Evolutionary conservation across 768 basidiomycete species (phyloP).

Genomic region (Pulveroboletus sp.): DNA sequence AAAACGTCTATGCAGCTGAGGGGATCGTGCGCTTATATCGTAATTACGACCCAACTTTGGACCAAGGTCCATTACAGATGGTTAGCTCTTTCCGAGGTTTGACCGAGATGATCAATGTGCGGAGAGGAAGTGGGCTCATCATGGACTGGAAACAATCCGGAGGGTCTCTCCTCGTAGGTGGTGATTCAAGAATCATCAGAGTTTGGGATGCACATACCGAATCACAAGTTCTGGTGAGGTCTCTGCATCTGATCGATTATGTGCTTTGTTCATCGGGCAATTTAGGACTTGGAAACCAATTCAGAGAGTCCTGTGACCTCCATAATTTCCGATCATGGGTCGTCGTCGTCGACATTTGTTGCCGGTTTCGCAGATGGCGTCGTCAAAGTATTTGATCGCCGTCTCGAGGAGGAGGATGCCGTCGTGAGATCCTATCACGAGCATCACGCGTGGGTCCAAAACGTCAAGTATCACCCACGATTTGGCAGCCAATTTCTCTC

Average conservation of each 20-base stretch:
- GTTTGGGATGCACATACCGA: slow-evolving; percentile 97
- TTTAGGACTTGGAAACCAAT: slow-evolving; percentile 83
- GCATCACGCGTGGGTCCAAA: slow-evolving; percentile 88
- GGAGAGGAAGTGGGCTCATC: slow-evolving; percentile 80
- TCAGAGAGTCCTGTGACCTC: slow-evolving; percentile 88
- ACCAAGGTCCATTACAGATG: slow-evolving; percentile 78
- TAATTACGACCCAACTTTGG: slow-evolving; percentile 76
- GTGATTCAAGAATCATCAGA: slow-evolving; percentile 83
- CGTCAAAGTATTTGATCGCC: slow-evolving; percentile 86
- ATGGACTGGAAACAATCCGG: slow-evolving; percentile 91
- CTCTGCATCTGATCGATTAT: not conserved
- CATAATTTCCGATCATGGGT: slow-evolving; percentile 70
- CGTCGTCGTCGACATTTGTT: slow-evolving; percentile 74
- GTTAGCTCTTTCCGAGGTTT: slow-evolving; percentile 91
- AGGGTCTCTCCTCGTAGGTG: slow-evolving; percentile 83
- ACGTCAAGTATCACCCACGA: slow-evolving; percentile 78
- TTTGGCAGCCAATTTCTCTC: slow-evolving; percentile 70
- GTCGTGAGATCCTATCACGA: slow-evolving; percentile 73
- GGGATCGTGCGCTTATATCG: slow-evolving; percentile 89
- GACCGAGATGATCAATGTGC: slow-evolving; percentile 66
- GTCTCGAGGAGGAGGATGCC: slow-evolving; percentile 78
- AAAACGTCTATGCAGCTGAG: slow-evolving; percentile 56
- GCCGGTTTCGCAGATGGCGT: slow-evolving; percentile 92
- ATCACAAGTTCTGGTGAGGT: slow-evolving; percentile 61
- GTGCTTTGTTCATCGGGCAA: not conserved